A percentile compares a stretch with the other conserved stretches of the same genome.
phyloP scores from a whole-genome alignment of 106 monocot genomes.

The Triglochin maritima region DNA sequence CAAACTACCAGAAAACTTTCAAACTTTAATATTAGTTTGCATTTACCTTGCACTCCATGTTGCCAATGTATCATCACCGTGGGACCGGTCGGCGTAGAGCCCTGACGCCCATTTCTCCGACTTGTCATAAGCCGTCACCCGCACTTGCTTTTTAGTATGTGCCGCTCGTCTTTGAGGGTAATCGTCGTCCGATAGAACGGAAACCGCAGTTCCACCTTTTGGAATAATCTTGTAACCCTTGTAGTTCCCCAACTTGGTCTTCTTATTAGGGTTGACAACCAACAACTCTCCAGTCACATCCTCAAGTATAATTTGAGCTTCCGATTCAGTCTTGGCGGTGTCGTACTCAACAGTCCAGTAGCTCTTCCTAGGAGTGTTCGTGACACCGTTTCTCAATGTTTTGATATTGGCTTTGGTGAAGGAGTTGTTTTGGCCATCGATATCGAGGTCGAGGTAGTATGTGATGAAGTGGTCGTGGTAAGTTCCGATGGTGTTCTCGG shows the following conservation, averaged over 20 bases:
- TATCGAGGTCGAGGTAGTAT: constrained; percentile 57
- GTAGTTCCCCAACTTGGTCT: constrained; percentile 40
- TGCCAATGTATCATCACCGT: constrained; percentile 48
- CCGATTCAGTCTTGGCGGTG: constrained; percentile 42
- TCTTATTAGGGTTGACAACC: constrained; percentile 46
- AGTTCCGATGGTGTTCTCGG: constrained; percentile 36
- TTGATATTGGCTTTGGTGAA: constrained; percentile 34
- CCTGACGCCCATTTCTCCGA: constrained; percentile 54
- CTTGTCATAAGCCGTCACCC: constrained; percentile 56
- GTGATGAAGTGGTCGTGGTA: constrained; percentile 68
- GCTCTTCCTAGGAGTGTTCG: constrained; percentile 29
- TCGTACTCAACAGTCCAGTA: constrained; percentile 54
- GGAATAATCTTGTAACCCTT: constrained; percentile 37
- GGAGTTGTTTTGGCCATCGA: constrained; percentile 48
- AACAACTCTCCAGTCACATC: constrained; percentile 24
- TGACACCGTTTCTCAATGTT: constrained; percentile 6
- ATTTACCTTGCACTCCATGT: constrained; percentile 41
- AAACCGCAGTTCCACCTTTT: constrained; percentile 8
- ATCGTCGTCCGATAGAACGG: constrained; percentile 44
- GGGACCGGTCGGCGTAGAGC: constrained; percentile 32
- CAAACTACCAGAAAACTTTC: not conserved
- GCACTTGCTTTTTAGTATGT: constrained; percentile 52
- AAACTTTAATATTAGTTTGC: not conserved
- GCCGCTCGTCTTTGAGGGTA: constrained; percentile 42
- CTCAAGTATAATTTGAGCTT: constrained; percentile 24